Conservation (phyloP, 176 grass and related monocot genomes). For the Cymbopogon citratus region DNA sequence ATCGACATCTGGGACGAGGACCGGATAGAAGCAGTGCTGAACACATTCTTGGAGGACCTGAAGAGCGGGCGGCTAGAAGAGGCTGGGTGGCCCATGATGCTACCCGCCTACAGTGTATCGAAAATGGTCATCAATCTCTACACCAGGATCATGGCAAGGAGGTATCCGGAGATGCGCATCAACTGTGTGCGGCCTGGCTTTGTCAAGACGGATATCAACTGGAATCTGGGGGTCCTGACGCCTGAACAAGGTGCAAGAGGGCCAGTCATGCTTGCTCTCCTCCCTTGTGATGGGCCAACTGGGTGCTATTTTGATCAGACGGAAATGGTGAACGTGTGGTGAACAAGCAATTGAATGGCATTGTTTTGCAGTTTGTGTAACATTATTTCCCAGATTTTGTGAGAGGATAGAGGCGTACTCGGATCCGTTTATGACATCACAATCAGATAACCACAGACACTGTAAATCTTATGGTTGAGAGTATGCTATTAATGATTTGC, state of each 20-base stretch:
- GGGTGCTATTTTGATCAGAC: constrained; percentile 69
- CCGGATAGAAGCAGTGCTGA: constrained; percentile 22
- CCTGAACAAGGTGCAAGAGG: constrained; percentile 63
- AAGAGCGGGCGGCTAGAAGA: constrained; percentile 52
- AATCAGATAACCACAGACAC: background rate
- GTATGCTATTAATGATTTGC: background rate
- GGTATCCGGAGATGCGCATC: constrained; percentile 36
- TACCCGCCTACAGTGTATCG: constrained; percentile 62
- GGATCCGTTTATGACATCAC: background rate
- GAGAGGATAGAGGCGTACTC: background rate
- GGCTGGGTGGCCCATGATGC: constrained; percentile 57
- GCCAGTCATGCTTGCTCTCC: constrained; percentile 47
- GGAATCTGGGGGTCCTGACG: constrained; percentile 43
- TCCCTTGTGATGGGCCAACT: constrained; percentile 35
- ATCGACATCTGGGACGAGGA: constrained; percentile 38
- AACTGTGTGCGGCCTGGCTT: constrained; percentile 64
- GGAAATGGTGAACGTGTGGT: constrained; percentile 37
- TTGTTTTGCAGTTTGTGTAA: background rate
- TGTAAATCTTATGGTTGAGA: background rate
- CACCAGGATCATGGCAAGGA: constrained; percentile 48
- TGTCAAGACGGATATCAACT: constrained; percentile 55
- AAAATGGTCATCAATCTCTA: constrained; percentile 63
- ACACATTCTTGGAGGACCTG: constrained; percentile 55
- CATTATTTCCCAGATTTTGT: background rate
- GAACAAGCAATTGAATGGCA: background rate